Percentiles rank a stretch among this genome's conserved stretches.
These are phyloP conservation scores for Neonectria neomacrospora DNA, from an alignment of 2,329 filamentous ascomycete species.

Conservation along the genomic window DNA sequence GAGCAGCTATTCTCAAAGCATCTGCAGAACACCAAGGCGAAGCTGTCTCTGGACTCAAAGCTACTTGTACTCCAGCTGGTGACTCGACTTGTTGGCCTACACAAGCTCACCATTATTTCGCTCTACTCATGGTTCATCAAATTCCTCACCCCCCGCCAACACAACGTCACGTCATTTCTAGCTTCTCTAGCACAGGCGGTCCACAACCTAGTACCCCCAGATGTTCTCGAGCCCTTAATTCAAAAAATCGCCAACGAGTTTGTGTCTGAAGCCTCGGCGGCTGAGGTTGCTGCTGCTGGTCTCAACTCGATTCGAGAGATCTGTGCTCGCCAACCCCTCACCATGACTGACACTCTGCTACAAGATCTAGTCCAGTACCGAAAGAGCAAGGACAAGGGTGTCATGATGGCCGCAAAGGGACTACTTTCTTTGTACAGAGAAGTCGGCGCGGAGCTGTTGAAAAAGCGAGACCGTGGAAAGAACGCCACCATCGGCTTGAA, in stretches of 20 bases:
- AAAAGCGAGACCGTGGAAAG: constrained; percentile 91
- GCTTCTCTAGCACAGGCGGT: constrained; percentile 92
- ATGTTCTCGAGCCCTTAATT: constrained; percentile 88
- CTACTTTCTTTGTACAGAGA: constrained; percentile 91
- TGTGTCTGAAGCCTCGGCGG: constrained; percentile 91
- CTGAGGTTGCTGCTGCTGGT: constrained; percentile 91
- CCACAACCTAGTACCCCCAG: constrained; percentile 90
- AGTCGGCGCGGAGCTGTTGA: constrained; percentile 87
- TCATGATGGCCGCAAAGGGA: constrained; percentile 98
- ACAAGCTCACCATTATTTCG: constrained; percentile 88
- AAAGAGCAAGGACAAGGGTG: constrained; percentile 97
- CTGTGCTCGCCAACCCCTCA: constrained; percentile 90
- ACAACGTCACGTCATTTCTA: constrained; percentile 90
- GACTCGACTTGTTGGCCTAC: constrained; percentile 88
- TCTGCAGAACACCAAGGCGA: constrained; percentile 85
- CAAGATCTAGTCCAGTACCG: constrained; percentile 96
- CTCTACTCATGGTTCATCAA: constrained; percentile 98
- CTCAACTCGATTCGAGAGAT: constrained; percentile 96
- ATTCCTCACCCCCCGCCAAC: constrained; percentile 87
- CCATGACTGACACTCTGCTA: constrained; percentile 94
- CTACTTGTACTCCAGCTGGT: constrained; percentile 91
- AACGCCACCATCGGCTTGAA: constrained; percentile 86
- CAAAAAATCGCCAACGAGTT: constrained; percentile 99
- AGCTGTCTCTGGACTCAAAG: constrained; percentile 88
- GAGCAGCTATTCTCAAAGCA: constrained; percentile 92